Conservation (phyloP, 495 filamentous ascomycete genomes). For the Oidiodendron maius region DNA sequence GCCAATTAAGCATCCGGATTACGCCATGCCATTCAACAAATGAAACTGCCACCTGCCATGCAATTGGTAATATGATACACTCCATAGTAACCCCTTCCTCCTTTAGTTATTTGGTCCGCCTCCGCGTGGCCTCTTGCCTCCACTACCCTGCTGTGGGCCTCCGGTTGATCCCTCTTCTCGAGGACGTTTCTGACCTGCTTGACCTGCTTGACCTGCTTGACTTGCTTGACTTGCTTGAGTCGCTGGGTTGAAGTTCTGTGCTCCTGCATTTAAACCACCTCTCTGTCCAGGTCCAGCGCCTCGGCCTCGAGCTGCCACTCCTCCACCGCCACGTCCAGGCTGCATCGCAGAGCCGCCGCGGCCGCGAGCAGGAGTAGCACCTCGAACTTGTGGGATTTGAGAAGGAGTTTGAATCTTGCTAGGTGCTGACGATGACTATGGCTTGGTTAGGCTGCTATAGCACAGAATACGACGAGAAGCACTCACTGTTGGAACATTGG, state of each 20-base stretch:
- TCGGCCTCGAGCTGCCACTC: constrained; percentile 32
- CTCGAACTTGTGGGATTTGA: constrained; percentile 41
- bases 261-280: constrained; percentile 38
- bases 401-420: constrained; percentile 31
- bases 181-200: constrained; percentile 56
- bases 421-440: constrained; percentile 22
- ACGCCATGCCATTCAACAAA: constrained; percentile 18
- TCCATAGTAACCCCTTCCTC: not conserved
- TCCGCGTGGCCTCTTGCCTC: constrained; percentile 49
- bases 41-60: constrained; percentile 18
- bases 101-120: constrained; percentile 28
- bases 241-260: constrained; percentile 22
- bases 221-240: constrained; percentile 57
- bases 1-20: constrained; percentile 3
- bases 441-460: constrained; percentile 28
- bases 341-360: constrained; percentile 20
- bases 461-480: constrained; percentile 25
- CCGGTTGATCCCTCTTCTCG: constrained; percentile 55
- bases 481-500: constrained; percentile 42
- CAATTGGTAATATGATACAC: constrained; percentile 15
- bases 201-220: constrained; percentile 31
- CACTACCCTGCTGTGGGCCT: constrained; percentile 28
- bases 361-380: constrained; percentile 35
- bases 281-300: constrained; percentile 33
- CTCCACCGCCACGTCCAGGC: constrained; percentile 36